Conservation (phyloP, 805 yeast genomes). For the Pichia paraexigua region DNA sequence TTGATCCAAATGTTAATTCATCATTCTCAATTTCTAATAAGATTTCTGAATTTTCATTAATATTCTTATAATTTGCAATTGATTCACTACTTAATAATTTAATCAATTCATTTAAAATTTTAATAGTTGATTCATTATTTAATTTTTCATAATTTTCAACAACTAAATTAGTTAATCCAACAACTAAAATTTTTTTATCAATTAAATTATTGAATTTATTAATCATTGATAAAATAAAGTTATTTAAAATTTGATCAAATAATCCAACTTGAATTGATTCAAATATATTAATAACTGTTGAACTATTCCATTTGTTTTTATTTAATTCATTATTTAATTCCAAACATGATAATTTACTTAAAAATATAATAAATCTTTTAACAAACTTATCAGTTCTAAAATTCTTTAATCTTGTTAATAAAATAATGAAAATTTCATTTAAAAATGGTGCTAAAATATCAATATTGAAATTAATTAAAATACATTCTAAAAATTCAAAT, state of each 20-base stretch:
- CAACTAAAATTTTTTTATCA: conserved; percentile 39
- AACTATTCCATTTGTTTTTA: conserved; percentile 21
- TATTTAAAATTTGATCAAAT: conserved; percentile 40
- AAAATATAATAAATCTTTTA: conserved; percentile 58
- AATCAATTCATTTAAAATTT: conserved; percentile 38
- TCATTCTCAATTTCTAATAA: conserved; percentile 53
- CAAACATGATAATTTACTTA: conserved; percentile 30
- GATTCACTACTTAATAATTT: conserved; percentile 29
- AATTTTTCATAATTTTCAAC: conserved; percentile 30
- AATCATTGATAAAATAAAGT: conserved; percentile 46
- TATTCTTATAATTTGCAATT: conserved; percentile 26
- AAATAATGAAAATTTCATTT: conserved; percentile 65
- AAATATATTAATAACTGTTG: conserved; percentile 53
- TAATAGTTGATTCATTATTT: conserved; percentile 34
- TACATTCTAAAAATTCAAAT: conserved; percentile 71
- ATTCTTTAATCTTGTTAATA: conserved; percentile 73
- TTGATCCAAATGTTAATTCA: conserved; percentile 72
- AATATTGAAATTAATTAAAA: conserved; percentile 51
- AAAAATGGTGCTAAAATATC: conserved; percentile 42
- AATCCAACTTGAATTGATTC: conserved; percentile 65
- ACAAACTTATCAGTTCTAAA: conserved; percentile 78
- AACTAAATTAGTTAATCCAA: conserved; percentile 41
- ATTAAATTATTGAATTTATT: conserved; percentile 32
- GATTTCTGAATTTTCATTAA: conserved; percentile 35
- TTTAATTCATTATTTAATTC: conserved; percentile 25